A percentile compares a stretch with the other conserved stretches of the same genome.
phyloP scores from a whole-genome alignment of 2,329 filamentous ascomycete genomes.

The Ampelomyces quisqualis region DNA sequence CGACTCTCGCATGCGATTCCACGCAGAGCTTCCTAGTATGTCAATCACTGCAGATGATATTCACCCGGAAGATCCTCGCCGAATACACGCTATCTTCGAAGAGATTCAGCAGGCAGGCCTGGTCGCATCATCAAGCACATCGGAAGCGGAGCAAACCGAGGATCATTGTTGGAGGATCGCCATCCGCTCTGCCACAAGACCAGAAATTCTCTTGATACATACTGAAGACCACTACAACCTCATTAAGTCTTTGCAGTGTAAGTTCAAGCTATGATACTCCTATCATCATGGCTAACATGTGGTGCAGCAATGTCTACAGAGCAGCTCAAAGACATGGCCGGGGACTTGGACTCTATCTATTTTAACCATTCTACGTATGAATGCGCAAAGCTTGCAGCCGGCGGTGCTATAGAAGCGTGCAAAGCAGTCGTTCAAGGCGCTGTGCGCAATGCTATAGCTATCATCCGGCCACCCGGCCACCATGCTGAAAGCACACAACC shows the following conservation, averaged over 20 bases:
- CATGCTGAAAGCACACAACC: conserved; percentile 84
- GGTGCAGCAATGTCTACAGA: conserved; percentile 49
- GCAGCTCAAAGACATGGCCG: conserved; percentile 68
- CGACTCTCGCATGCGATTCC: conserved; percentile 92
- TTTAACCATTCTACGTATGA: conserved; percentile 77
- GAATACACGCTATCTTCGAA: conserved; percentile 91
- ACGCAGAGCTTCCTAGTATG: conserved; percentile 66
- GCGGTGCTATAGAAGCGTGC: conserved; percentile 93
- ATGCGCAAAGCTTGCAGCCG: conserved; percentile 80
- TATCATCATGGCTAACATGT: conserved; percentile 10
- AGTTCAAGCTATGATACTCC: conserved; percentile 8
- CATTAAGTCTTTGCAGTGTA: conserved; percentile 62
- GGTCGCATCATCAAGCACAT: conserved; percentile 62
- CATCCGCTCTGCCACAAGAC: conserved; percentile 71
- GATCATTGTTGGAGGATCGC: conserved; percentile 67
- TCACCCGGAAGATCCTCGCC: conserved; percentile 89
- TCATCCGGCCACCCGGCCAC: conserved; percentile 92
- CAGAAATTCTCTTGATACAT: conserved; percentile 81
- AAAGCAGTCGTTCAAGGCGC: conserved; percentile 80
- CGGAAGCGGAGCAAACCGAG: conserved; percentile 50
- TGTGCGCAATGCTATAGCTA: conserved; percentile 92
- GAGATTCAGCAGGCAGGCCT: conserved; percentile 81
- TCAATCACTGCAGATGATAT: conserved; percentile 62
- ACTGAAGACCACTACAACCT: conserved; percentile 74
- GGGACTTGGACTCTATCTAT: conserved; percentile 49